These are phyloP conservation scores for Penicillium mononematosum DNA, from an alignment of 495 filamentous ascomycete species.

Conservation along the genomic window DNA sequence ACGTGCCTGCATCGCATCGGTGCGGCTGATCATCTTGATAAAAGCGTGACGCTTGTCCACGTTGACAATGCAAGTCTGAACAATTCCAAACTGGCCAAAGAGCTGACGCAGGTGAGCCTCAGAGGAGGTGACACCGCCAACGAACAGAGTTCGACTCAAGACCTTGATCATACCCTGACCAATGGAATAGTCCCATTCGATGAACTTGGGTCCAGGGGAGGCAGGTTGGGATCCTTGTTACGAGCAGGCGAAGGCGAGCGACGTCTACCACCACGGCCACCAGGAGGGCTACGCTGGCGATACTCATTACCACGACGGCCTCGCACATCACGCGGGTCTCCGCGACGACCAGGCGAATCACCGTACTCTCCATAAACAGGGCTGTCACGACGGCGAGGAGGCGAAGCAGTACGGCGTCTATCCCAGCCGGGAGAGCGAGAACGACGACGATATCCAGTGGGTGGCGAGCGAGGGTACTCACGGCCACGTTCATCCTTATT, in stretches of 20 bases:
- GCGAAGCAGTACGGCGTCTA: conserved; percentile 60
- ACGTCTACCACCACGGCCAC: conserved; percentile 48
- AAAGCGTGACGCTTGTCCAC: conserved; percentile 97
- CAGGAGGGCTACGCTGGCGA: conserved; percentile 76
- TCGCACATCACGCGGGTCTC: conserved; percentile 58
- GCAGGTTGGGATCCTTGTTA: conserved; percentile 49
- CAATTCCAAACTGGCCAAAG: conserved; percentile 76
- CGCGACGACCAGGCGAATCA: conserved; percentile 59
- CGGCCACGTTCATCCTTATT: conserved; percentile 65
- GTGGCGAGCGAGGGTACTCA: conserved; percentile 56
- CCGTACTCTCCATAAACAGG: conserved; percentile 70
- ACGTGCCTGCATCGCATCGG: conserved; percentile 79
- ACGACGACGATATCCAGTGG: conserved; percentile 63
- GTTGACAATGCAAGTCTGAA: conserved; percentile 98
- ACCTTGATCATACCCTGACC: conserved; percentile 82
- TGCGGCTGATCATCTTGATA: conserved; percentile 92
- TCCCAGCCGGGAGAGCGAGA: conserved; percentile 74
- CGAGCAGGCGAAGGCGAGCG: conserved; percentile 59
- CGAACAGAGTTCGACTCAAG: conserved; percentile 90
- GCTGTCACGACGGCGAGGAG: conserved; percentile 63
- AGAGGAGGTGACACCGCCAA: conserved; percentile 88
- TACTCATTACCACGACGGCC: conserved; percentile 65
- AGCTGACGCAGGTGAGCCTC: conserved; percentile 76
- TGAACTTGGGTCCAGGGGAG: conserved; percentile 69
- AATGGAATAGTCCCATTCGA: conserved; percentile 75